Base-by-base conservation (phyloP, 371 early-diverging fungal species). In the Chytridium lagenaria region DNA sequence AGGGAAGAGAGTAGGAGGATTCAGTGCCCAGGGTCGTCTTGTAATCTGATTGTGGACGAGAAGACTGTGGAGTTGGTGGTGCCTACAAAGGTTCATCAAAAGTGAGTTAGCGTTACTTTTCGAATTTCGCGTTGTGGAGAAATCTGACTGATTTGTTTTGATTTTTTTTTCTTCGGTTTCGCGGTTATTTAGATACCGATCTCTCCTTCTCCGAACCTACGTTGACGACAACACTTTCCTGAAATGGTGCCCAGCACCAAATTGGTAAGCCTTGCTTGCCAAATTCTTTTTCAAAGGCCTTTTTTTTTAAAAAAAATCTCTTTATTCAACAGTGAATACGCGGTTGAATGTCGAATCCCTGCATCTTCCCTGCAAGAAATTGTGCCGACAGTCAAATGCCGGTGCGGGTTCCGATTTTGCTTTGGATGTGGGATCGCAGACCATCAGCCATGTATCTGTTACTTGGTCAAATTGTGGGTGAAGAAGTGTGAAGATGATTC, bases 401-500 rank as follows among this genome's bases (percentile, higher is more conserved):
- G 78, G 34, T 95, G 95, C 79, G 89, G 90, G n/a, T 78, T 86
- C 73, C 75, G 78, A 5, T 99, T 97, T 76, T 99, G 99, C 81
- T 97, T 97, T 84, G 95, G 95, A 2, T 99, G 98, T 79, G 89
- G 90, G n/a, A 71, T 89, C 22, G 84, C 87, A 34, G 94, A 97
- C 75, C 99, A 99, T 81, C 92, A 92, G 77, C 99, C 99, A 1
- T 91, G 91, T 69, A 87, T 92, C n/a, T 99, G 99, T 82, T 72
- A 71, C 0, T 80, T 98, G 33, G 95, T 93, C 38, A 91, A 91
- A 72, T 81, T 85, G 72, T 99, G 98, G 98, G 69, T 94, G 50
- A 92, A 95, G 72, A 98, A 98, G 82, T 97, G 98, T 80, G 91
- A 88, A 40, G 98, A 98, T 83, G 99, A 98, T 78, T 95, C 96